Evolutionary conservation across 2,329 filamentous ascomycete species (phyloP).

Genomic region (Xylariaceae sp.): DNA sequence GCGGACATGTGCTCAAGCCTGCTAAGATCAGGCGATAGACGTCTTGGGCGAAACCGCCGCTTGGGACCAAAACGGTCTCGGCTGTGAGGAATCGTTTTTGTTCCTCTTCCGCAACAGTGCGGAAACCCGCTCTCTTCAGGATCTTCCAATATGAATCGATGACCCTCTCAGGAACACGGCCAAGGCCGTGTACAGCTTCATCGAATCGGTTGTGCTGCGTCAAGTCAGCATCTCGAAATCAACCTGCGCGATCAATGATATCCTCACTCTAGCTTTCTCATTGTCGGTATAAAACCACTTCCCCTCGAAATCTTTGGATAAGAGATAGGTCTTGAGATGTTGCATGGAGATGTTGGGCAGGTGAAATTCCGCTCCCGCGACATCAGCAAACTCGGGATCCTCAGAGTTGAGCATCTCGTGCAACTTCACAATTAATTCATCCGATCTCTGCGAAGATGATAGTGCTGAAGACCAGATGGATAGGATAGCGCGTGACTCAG

Average conservation of each 20-base stretch:
- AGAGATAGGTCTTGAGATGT: constrained; percentile 9
- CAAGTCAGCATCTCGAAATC: background rate
- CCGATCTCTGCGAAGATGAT: background rate
- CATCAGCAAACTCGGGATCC: constrained; percentile 14
- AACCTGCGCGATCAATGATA: background rate
- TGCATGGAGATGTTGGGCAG: constrained; percentile 3
- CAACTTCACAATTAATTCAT: constrained; percentile 7
- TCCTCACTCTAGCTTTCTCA: constrained; percentile 13
- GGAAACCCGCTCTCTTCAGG: constrained; percentile 6
- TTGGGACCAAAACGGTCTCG: background rate
- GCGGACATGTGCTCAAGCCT: constrained; percentile 2
- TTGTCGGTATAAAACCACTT: constrained; percentile 14
- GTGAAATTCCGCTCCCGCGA: constrained; percentile 7
- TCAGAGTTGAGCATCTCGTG: constrained; percentile 13
- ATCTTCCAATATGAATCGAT: constrained; percentile 15
- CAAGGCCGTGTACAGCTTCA: constrained; percentile 12
- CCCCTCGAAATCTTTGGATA: constrained; percentile 4
- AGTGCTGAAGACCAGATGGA: constrained; percentile 15
- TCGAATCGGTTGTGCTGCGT: constrained; percentile 10
- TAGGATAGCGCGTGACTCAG: constrained; percentile 13
- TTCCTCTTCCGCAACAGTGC: constrained; percentile 14
- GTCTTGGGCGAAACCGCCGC: background rate
- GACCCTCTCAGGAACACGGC: constrained; percentile 10
- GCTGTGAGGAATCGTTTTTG: constrained; percentile 7
- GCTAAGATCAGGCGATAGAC: constrained; percentile 4